phyloP scores from a whole-genome alignment of 345 rosid species.

The Bruguiera sexangula region DNA sequence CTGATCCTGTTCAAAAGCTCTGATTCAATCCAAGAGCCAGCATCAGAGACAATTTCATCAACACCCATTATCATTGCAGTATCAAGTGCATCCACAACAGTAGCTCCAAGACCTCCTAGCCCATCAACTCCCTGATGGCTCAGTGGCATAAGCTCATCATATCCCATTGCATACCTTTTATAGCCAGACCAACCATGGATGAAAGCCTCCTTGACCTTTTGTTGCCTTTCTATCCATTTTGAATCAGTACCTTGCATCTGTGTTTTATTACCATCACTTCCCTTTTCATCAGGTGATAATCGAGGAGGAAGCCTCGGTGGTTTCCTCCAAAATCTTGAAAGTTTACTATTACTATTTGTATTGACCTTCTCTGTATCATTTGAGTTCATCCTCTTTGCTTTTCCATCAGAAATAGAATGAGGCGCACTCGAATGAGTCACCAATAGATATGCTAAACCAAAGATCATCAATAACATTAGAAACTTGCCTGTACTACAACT shows the following conservation, averaged over 20 bases:
- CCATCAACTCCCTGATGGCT: conserved; percentile 74
- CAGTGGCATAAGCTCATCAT: conserved; percentile 90
- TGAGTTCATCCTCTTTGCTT: conserved; percentile 22
- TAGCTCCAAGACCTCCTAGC: conserved; percentile 96
- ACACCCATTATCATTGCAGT: conserved; percentile 96
- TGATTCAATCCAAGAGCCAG: conserved; percentile 77
- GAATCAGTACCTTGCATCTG: conserved; percentile 29
- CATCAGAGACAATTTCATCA: conserved; percentile 76
- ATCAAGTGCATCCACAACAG: conserved; percentile 88
- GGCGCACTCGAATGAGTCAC: conserved; percentile 45
- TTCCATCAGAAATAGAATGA: conserved; percentile 30
- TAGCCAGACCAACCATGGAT: conserved; percentile 94
- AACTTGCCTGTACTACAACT: conserved; percentile 91
- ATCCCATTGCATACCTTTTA: conserved; percentile 80
- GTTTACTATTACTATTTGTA: conserved; percentile 36
- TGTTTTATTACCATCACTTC: conserved; percentile 22
- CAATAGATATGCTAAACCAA: conserved; percentile 66
- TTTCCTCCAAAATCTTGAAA: conserved; percentile 61
- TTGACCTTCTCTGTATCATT: conserved; percentile 33
- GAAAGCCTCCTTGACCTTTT: conserved; percentile 78
- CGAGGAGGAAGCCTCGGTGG: conserved; percentile 93
- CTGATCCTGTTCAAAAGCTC: conserved; percentile 74
- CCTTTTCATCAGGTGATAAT: conserved; percentile 70
- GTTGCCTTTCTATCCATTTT: conserved; percentile 66
- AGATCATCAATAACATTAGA: conserved; percentile 52